A percentile compares a stretch with the other conserved stretches of the same genome.
Evolutionary conservation across 1,139 yeast species (phyloP).

Genomic region (Debaryomyces subglobosus): DNA sequence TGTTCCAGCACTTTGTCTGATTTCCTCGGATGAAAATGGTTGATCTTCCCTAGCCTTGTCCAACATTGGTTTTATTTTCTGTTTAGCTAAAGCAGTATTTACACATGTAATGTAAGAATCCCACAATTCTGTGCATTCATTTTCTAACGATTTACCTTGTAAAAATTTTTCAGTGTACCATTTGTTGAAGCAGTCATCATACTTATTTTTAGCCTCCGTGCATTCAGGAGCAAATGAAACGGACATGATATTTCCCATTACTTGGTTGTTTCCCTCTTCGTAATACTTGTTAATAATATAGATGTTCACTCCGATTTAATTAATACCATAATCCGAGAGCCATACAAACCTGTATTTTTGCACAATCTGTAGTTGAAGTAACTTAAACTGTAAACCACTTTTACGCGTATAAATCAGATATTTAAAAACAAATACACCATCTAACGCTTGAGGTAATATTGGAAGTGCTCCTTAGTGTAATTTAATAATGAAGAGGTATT

Average conservation of each 20-base stretch:
- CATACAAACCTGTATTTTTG: neutral
- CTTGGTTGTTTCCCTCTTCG: neutral
- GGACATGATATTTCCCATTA: slow-evolving; percentile 84
- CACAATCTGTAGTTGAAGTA: no score
- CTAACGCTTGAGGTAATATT: neutral
- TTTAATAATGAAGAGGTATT: slow-evolving; percentile 38
- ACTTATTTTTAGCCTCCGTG: slow-evolving; percentile 78
- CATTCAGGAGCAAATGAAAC: slow-evolving; percentile 97
- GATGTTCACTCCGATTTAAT: neutral
- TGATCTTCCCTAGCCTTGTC: slow-evolving; percentile 92
- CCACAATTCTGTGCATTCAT: slow-evolving; percentile 93
- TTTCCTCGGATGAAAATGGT: slow-evolving; percentile 59
- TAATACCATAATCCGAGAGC: neutral
- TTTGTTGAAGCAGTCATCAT: slow-evolving; percentile 89
- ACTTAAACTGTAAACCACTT: slow-evolving; percentile 1
- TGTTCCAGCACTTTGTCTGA: slow-evolving; percentile 25
- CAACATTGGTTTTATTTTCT: slow-evolving; percentile 79
- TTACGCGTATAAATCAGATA: neutral
- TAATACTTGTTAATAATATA: neutral
- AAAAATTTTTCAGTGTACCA: slow-evolving; percentile 95
- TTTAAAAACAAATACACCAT: neutral
- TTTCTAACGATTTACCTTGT: slow-evolving; percentile 69
- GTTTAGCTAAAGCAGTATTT: slow-evolving; percentile 69
- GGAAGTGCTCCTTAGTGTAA: neutral
- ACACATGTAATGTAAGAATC: slow-evolving; percentile 83